Conservation (phyloP, 2,329 filamentous ascomycete genomes). For the Phialophora macrospora region DNA sequence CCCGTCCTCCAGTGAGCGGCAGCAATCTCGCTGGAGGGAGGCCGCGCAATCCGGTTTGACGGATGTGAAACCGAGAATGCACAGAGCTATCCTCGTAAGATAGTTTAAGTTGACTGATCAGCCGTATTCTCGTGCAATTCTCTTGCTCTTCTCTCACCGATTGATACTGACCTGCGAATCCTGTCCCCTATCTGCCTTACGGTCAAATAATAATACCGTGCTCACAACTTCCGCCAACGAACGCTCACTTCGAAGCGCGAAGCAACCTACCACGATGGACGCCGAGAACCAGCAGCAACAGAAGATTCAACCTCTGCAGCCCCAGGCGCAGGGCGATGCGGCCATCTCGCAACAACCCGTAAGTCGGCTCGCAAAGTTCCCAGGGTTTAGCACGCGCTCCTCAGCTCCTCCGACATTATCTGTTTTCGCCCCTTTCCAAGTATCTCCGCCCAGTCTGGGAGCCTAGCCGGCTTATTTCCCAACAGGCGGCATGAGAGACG, state of each 20-base stretch:
- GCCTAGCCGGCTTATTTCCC: too few species aligned
- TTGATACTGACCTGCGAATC: too few species aligned
- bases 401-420: not conserved
- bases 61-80: constrained; percentile 3
- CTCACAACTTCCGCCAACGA: not conserved
- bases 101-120: constrained; percentile 12
- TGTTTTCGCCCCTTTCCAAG: not conserved
- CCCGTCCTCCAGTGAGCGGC: not conserved
- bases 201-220: not conserved
- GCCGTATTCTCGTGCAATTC: not conserved
- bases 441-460: too few species aligned
- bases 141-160: not conserved
- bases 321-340: constrained; percentile 3
- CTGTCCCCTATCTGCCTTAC: too few species aligned
- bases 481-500: too few species aligned
- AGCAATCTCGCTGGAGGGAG: not conserved
- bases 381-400: not conserved
- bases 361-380: constrained; percentile 15
- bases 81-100: not conserved
- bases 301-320: constrained; percentile 15
- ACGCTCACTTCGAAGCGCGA: not conserved
- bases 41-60: constrained; percentile 7
- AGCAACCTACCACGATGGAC: constrained; percentile 14
- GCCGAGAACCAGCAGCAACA: constrained; percentile 19
- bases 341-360: constrained; percentile 35